Conservation (phyloP, 2,329 filamentous ascomycete genomes). For the Chrysoporthe deuterocubensis region DNA sequence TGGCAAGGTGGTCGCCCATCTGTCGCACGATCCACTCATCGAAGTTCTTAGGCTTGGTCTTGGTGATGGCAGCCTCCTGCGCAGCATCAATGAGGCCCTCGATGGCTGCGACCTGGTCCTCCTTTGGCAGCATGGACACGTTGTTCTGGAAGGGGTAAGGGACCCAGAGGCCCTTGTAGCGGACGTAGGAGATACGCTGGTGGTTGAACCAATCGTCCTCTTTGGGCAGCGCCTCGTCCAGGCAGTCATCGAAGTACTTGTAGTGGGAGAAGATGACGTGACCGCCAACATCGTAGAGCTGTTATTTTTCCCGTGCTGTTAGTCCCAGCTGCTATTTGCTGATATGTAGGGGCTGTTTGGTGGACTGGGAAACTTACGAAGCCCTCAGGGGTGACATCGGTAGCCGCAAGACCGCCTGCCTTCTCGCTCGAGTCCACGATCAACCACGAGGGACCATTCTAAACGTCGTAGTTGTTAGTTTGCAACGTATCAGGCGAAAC, state of each 20-base stretch:
- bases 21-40: slow-evolving; percentile 98
- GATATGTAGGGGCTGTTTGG: background rate
- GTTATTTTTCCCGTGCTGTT: slow-evolving; percentile 20
- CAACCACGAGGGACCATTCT: slow-evolving; percentile 94
- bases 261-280: slow-evolving; percentile 99
- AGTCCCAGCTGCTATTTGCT: background rate
- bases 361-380: slow-evolving; percentile 68
- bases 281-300: slow-evolving; percentile 98
- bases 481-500: slow-evolving; percentile 29
- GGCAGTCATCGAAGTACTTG: slow-evolving; percentile 99
- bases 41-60: slow-evolving; percentile 93
- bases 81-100: slow-evolving; percentile 96
- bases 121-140: slow-evolving; percentile 96
- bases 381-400: slow-evolving; percentile 92
- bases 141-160: slow-evolving; percentile 99
- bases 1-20: slow-evolving; percentile 85
- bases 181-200: slow-evolving; percentile 98
- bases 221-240: slow-evolving; percentile 94
- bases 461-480: slow-evolving; percentile 33
- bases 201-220: slow-evolving; percentile 96
- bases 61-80: slow-evolving; percentile 81
- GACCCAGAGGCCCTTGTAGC: slow-evolving; percentile 95
- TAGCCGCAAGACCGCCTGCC: slow-evolving; percentile 93
- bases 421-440: slow-evolving; percentile 91
- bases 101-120: slow-evolving; percentile 93